Evolutionary conservation across 306 rosid genomes (phyloP).

Genomic region (Gynostemma pentaphyllum): DNA sequence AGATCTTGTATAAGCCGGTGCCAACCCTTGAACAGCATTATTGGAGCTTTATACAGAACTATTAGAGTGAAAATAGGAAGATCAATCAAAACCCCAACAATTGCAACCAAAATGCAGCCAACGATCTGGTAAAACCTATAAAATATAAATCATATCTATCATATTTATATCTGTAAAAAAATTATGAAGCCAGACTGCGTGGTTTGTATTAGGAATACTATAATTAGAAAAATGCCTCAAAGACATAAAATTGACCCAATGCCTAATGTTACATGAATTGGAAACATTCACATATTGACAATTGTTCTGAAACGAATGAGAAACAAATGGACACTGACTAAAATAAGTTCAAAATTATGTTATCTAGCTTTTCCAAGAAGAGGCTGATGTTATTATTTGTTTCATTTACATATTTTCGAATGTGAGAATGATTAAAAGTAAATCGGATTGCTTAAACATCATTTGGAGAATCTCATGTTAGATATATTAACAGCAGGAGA

Average conservation of each 20-base stretch:
- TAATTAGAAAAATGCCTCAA: not conserved
- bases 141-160: not conserved
- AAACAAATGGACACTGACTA: not conserved
- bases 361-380: not conserved
- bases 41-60: slow-evolving; percentile 14
- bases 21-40: slow-evolving; percentile 20
- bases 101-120: slow-evolving; percentile 15
- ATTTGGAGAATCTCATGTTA: not conserved
- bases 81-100: slow-evolving; percentile 12
- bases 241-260: not conserved
- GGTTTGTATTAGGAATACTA: not conserved
- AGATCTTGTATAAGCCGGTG: slow-evolving; percentile 15
- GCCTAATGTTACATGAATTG: not conserved
- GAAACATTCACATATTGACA: not conserved
- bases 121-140: slow-evolving; percentile 9
- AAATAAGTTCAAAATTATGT: not conserved
- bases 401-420: not conserved
- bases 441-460: not conserved
- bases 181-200: not conserved
- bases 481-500: no score
- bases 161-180: not conserved
- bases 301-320: not conserved
- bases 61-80: slow-evolving; percentile 12
- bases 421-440: not conserved
- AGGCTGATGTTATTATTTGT: not conserved